These are phyloP conservation scores for Fonsecaea pedrosoi DNA, from an alignment of 2,329 filamentous ascomycete species.

Conservation along the genomic window DNA sequence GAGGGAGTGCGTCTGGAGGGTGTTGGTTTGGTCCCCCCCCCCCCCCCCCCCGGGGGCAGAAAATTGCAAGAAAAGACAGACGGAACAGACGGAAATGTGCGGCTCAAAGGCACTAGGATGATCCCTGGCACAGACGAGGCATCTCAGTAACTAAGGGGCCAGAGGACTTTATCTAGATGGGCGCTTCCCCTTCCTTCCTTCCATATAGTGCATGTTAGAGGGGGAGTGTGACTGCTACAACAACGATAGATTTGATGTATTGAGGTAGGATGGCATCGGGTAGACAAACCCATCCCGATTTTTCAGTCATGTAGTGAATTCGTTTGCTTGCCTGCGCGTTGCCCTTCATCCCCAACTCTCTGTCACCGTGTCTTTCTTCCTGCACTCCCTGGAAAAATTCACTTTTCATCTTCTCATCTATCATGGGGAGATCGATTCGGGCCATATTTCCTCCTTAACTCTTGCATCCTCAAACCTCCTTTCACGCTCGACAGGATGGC, in stretches of 20 bases:
- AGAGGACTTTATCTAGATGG: not conserved
- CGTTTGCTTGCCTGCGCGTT: constrained; percentile 19
- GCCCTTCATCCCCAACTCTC: not conserved
- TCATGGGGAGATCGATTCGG: not conserved
- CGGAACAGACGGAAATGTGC: too few species aligned
- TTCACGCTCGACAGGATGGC: constrained; percentile 1
- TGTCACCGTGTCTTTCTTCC: not conserved
- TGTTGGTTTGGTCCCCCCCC: too few species aligned
- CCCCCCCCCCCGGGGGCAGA: too few species aligned
- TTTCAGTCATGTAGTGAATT: not conserved
- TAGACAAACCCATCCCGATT: not conserved
- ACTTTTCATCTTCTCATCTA: not conserved
- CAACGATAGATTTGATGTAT: not conserved
- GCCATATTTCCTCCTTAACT: not conserved
- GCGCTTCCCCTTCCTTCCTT: not conserved
- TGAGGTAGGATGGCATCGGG: not conserved
- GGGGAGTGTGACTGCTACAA: not conserved
- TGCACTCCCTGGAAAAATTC: not conserved
- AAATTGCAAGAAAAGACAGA: too few species aligned
- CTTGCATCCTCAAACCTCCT: not conserved
- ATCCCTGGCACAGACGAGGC: too few species aligned
- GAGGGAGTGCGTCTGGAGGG: too few species aligned
- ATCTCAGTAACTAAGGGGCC: too few species aligned
- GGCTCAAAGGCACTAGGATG: too few species aligned
- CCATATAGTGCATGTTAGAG: not conserved